These are phyloP conservation scores for Diaporthe helianthi DNA, from an alignment of 2,329 filamentous ascomycete species.

Conservation along the genomic window DNA sequence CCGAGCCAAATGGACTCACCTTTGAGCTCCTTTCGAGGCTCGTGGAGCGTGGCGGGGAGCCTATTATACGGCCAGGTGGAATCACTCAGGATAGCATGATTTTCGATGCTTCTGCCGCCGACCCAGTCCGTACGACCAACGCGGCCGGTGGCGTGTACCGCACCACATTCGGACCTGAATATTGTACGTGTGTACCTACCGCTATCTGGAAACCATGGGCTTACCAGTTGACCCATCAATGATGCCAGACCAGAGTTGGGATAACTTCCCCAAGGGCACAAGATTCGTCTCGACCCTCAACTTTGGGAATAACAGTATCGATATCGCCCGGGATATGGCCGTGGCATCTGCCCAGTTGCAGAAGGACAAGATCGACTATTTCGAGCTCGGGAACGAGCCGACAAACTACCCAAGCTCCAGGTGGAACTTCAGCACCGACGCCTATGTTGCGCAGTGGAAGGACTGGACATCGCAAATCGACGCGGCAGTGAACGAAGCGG, in stretches of 20 bases:
- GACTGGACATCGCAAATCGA: slow-evolving; percentile 11
- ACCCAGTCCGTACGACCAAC: slow-evolving; percentile 15
- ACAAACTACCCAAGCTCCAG: slow-evolving; percentile 10
- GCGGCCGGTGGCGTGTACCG: slow-evolving; percentile 12
- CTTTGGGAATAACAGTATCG: slow-evolving; percentile 13
- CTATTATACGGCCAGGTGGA: background rate
- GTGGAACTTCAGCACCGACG: slow-evolving; percentile 15
- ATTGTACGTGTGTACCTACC: background rate
- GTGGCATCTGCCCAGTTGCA: slow-evolving; percentile 11
- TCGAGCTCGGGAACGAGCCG: slow-evolving; percentile 24
- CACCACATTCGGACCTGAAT: slow-evolving; percentile 9
- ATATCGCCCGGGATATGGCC: slow-evolving; percentile 1
- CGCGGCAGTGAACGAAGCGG: background rate
- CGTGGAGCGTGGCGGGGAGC: slow-evolving; percentile 4
- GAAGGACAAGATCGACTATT: slow-evolving; percentile 20
- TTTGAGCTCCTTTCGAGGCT: slow-evolving; percentile 20
- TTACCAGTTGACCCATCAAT: too few relatives aligned
- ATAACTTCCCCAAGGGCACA: slow-evolving; percentile 17
- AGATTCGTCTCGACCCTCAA: slow-evolving; percentile 8
- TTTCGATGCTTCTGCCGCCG: slow-evolving; percentile 4
- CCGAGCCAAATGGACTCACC: slow-evolving; percentile 7
- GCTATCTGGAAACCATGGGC: background rate
- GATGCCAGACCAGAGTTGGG: slow-evolving; percentile 6
- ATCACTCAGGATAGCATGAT: slow-evolving; percentile 22
- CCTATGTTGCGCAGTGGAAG: slow-evolving; percentile 13